Conservation (phyloP, 192 early-diverging fungal species). For the Linnemannia elongata region DNA sequence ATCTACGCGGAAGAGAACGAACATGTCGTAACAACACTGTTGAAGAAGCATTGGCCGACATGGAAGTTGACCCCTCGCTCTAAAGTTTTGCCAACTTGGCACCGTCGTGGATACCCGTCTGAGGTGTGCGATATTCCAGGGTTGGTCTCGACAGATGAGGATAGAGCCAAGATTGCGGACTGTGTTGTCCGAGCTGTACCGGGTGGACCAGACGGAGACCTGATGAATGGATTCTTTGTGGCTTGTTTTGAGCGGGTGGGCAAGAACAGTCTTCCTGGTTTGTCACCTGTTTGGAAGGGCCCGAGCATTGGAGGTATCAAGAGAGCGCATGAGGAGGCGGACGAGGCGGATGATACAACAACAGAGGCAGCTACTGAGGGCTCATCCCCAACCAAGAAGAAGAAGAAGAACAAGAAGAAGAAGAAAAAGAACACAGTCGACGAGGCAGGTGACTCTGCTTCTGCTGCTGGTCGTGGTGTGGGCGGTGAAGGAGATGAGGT, state of each 20-base stretch:
- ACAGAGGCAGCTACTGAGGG: background rate
- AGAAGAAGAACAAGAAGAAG: conserved; percentile 57
- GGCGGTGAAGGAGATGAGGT: background rate
- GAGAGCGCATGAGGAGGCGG: conserved; percentile 18
- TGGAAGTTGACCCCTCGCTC: conserved; percentile 68
- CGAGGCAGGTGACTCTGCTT: background rate
- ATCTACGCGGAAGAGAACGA: conserved; percentile 95
- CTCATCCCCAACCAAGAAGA: conserved; percentile 9
- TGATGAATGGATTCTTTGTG: conserved; percentile 97
- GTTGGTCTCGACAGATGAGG: conserved; percentile 44
- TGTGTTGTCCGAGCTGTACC: conserved; percentile 76
- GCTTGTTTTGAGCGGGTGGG: conserved; percentile 84
- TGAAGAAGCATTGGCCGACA: conserved; percentile 61
- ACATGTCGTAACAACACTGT: conserved; percentile 84
- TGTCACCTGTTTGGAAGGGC: conserved; percentile 34
- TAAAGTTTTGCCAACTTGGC: conserved; percentile 86
- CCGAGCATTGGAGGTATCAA: conserved; percentile 28
- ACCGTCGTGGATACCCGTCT: conserved; percentile 76
- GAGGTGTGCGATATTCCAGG: conserved; percentile 61
- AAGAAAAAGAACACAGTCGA: conserved; percentile 17
- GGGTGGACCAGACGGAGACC: conserved; percentile 85
- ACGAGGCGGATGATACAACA: background rate
- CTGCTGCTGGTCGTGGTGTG: background rate
- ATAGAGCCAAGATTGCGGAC: conserved; percentile 47
- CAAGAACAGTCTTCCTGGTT: conserved; percentile 25